These are phyloP conservation scores for Mortierella sp. DNA, from an alignment of 371 early-diverging fungal genomes.

Conservation along the genomic window DNA sequence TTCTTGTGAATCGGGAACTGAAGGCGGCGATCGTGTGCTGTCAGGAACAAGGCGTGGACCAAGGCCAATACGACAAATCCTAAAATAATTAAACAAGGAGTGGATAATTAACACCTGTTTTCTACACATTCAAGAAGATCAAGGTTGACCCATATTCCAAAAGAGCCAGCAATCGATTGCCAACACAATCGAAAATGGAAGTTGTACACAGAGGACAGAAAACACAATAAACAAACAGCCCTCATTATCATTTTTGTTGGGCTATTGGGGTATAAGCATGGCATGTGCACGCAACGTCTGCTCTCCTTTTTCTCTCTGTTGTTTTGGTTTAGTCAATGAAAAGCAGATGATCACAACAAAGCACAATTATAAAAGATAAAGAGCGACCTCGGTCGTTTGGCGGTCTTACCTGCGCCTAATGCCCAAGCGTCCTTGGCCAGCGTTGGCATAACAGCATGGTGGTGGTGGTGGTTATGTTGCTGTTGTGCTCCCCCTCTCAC, in stretches of 20 bases:
- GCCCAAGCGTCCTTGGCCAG: constrained; percentile 47
- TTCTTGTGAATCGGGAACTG: constrained; percentile 51
- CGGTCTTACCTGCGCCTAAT: constrained; percentile 46
- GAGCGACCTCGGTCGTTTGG: not conserved
- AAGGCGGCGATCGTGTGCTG: constrained; percentile 44
- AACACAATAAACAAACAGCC: constrained; percentile 5
- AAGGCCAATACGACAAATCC: constrained; percentile 38
- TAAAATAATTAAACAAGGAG: constrained; percentile 4
- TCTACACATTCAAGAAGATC: not conserved
- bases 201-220: not conserved
- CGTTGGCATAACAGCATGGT: constrained; percentile 14
- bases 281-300: not conserved
- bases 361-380: not conserved
- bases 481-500: not conserved
- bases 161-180: not conserved
- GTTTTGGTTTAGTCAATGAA: not conserved
- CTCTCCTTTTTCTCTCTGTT: not conserved
- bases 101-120: not conserved
- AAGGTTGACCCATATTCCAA: constrained; percentile 4
- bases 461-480: constrained; percentile 2
- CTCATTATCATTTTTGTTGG: constrained; percentile 5
- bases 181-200: not conserved
- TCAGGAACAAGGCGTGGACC: constrained; percentile 40
- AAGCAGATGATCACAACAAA: not conserved
- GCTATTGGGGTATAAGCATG: constrained; percentile 8